phyloP scores from a whole-genome alignment of 2,329 filamentous ascomycete genomes.

The Colletotrichum scovillei region DNA sequence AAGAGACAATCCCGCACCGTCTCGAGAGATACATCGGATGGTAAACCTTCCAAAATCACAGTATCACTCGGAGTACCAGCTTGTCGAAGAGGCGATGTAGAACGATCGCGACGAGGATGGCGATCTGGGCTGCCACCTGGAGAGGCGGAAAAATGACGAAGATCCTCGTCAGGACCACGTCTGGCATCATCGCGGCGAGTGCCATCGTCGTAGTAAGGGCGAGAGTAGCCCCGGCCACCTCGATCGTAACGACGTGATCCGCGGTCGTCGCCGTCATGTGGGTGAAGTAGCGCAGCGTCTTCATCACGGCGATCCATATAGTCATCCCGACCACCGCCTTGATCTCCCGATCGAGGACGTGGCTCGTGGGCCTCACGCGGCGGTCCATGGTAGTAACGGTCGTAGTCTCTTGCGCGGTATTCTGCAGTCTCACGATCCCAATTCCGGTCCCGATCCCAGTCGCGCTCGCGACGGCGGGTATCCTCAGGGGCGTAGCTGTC shows the following conservation, averaged over 20 bases:
- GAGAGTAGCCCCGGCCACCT: constrained; percentile 30
- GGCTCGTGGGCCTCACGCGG: constrained; percentile 37
- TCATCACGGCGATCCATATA: constrained; percentile 42
- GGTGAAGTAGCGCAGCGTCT: constrained; percentile 49
- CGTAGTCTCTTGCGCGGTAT: constrained; percentile 26
- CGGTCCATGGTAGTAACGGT: constrained; percentile 39
- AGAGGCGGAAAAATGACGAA: constrained; percentile 29
- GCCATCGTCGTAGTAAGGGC: constrained; percentile 33
- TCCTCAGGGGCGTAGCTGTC: constrained; percentile 40
- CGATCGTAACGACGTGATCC: constrained; percentile 38
- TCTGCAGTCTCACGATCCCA: constrained; percentile 24
- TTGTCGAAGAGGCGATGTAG: constrained; percentile 45
- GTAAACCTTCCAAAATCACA: constrained; percentile 66
- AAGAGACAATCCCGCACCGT: constrained; percentile 59
- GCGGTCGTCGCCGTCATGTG: constrained; percentile 47
- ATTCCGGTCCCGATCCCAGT: constrained; percentile 38
- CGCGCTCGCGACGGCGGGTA: constrained; percentile 41
- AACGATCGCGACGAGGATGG: constrained; percentile 35
- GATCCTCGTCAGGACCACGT: constrained; percentile 34
- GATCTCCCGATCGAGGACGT: constrained; percentile 39
- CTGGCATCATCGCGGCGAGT: constrained; percentile 35
- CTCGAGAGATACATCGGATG: constrained; percentile 58
- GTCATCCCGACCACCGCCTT: constrained; percentile 43
- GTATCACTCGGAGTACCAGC: constrained; percentile 59
- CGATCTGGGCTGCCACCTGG: constrained; percentile 34